Percentiles rank a stretch among this genome's conserved stretches.
These are phyloP conservation scores for Ogataea chonburiensis DNA, from an alignment of 805 yeast genomes.

Conservation along the genomic window DNA sequence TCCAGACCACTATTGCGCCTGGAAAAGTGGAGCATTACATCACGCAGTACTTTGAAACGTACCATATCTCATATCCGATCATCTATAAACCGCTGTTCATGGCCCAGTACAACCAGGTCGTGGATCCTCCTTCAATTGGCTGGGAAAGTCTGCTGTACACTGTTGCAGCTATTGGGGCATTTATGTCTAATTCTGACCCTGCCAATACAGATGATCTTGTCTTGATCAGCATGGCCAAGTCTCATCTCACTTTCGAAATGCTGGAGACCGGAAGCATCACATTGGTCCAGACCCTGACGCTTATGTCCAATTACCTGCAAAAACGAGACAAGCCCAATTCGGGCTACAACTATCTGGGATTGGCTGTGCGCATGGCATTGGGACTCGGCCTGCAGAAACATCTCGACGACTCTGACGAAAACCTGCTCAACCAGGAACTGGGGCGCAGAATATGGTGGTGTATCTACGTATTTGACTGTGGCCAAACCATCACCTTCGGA, in stretches of 20 bases:
- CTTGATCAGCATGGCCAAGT: constrained; percentile 16
- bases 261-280: constrained; percentile 17
- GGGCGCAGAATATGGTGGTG: constrained; percentile 20
- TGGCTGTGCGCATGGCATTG: constrained; percentile 19
- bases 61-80: constrained; percentile 19
- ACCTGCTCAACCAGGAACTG: constrained; percentile 11
- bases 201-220: constrained; percentile 14
- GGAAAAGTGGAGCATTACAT: constrained; percentile 13
- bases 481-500: constrained; percentile 20
- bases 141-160: constrained; percentile 20
- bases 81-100: constrained; percentile 18
- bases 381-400: constrained; percentile 18
- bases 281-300: constrained; percentile 17
- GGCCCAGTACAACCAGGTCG: constrained; percentile 20
- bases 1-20: background rate
- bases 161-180: constrained; percentile 22
- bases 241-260: constrained; percentile 14
- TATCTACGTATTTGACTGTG: constrained; percentile 17
- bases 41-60: constrained; percentile 15
- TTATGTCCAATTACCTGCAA: constrained; percentile 18
- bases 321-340: constrained; percentile 19
- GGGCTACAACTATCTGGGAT: constrained; percentile 17
- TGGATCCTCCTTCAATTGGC: constrained; percentile 15
- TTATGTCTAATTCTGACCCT: constrained; percentile 17
- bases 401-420: constrained; percentile 7